Evolutionary conservation across 2,329 filamentous ascomycete genomes (phyloP), one percentile per base, ranked within the genome.

Genomic region (Talaromyces piceae): DNA sequence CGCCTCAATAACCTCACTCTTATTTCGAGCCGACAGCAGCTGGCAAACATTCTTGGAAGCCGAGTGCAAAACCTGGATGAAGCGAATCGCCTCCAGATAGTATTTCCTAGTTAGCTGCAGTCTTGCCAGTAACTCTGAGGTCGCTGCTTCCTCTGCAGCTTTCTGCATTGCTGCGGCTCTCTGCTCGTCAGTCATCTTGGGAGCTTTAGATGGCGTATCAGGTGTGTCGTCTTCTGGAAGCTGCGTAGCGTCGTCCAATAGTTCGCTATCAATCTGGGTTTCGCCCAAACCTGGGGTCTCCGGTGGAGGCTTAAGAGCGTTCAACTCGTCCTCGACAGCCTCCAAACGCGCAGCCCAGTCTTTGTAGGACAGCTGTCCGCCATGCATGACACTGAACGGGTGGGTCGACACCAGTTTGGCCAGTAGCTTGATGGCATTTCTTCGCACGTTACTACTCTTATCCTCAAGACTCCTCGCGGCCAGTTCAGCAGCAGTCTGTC

Each of bases 1-100:
- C 13, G 94, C 93, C 68, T 98, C 94, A 56, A 98, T 95, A 23
- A 97, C 88, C 67, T 98, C 93, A 61, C 88, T 95, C 77, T 98
- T 98, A 76, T 98, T 98, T 64, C 88, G 88, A 26, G 93, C 94
- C 5, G 89, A 88, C 3, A 98, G 79, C 16, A 98, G 78, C 68
- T 96, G 91, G 56, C 86, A 89, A 28, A 97, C 84, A 2, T 83
- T 83, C 7, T 79, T 79, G 1, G 90, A 94, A 20, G 88, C 88
- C 9, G 86, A 82, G 58, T 96, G 88, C 20, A 98, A 76, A 5
- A 94, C 86, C 55, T 95, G 86, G 58, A 98, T 95, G 64, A 98
- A 98, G 57, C 85, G 87, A 56, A 97, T 78, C 3, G 91, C 93
- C 63, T 97, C 91, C n/a, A 83, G 79, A 67, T 96, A 95, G 69